Percentiles rank a stretch among this genome's conserved stretches.
These are phyloP conservation scores for Lactarius tabidus DNA, from an alignment of 768 basidiomycete species.

Conservation along the genomic window DNA sequence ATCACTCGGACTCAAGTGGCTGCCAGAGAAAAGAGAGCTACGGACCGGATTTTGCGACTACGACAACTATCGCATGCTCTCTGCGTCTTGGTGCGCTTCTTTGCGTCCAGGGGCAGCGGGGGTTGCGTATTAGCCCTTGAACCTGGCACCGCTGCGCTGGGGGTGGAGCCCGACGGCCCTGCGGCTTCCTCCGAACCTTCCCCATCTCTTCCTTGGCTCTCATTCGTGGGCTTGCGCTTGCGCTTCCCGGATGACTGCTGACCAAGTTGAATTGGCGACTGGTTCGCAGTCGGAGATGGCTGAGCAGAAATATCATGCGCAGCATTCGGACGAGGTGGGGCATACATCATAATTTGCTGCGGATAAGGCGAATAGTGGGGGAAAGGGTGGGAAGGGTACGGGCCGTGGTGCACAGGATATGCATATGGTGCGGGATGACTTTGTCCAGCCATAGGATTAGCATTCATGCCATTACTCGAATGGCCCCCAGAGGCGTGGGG, in stretches of 20 bases:
- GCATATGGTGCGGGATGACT: slow-evolving; percentile 52
- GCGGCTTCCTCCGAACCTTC: slow-evolving; percentile 60
- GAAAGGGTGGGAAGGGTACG: slow-evolving; percentile 41
- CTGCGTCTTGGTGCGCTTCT: slow-evolving; percentile 90
- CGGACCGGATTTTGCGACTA: slow-evolving; percentile 79
- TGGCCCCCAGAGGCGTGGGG: slow-evolving; percentile 36
- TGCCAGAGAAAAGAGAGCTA: slow-evolving; percentile 11
- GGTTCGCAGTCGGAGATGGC: slow-evolving; percentile 34
- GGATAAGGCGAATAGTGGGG: slow-evolving; percentile 47
- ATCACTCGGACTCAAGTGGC: neutral
- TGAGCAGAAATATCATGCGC: slow-evolving; percentile 35
- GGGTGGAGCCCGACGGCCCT: slow-evolving; percentile 47
- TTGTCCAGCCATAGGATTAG: slow-evolving; percentile 36
- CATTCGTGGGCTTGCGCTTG: slow-evolving; percentile 48
- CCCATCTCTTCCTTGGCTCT: slow-evolving; percentile 29
- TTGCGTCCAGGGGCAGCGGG: slow-evolving; percentile 48
- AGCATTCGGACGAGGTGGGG: slow-evolving; percentile 38
- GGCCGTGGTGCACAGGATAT: slow-evolving; percentile 28
- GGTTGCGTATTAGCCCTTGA: slow-evolving; percentile 24
- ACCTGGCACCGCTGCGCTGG: slow-evolving; percentile 31
- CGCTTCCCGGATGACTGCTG: slow-evolving; percentile 45
- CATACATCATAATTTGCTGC: slow-evolving; percentile 66
- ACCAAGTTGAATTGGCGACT: slow-evolving; percentile 20
- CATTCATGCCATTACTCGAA: slow-evolving; percentile 38
- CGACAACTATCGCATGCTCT: slow-evolving; percentile 91